These are phyloP conservation scores for Lycium barbarum DNA, from an alignment of 257 asterid genomes.

Conservation along the genomic window DNA sequence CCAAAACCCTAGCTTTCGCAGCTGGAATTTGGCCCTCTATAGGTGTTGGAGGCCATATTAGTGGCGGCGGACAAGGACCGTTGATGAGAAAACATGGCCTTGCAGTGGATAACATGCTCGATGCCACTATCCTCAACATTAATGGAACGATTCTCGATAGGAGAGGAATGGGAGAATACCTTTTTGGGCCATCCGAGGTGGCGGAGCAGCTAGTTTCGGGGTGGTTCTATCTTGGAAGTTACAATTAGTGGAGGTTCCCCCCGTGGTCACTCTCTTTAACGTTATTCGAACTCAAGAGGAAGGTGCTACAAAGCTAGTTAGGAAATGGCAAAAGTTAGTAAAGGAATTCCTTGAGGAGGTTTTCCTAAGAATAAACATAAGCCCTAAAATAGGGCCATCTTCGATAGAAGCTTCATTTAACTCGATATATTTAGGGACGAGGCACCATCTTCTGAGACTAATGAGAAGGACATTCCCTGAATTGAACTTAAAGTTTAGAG, in stretches of 20 bases:
- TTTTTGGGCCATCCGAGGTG: slow-evolving; percentile 77
- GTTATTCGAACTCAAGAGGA: slow-evolving; percentile 35
- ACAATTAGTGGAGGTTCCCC: slow-evolving; percentile 51
- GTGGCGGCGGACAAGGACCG: slow-evolving; percentile 66
- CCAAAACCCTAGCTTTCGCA: slow-evolving; percentile 50
- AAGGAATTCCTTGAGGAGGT: slow-evolving; percentile 45
- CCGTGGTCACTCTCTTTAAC: slow-evolving; percentile 51
- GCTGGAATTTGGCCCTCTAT: slow-evolving; percentile 66
- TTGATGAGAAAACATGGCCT: slow-evolving; percentile 58
- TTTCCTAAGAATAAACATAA: slow-evolving; percentile 54
- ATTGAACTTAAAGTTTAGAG: slow-evolving; percentile 41
- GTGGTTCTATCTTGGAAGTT: slow-evolving; percentile 60
- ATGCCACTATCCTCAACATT: slow-evolving; percentile 51
- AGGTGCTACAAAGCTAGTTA: slow-evolving; percentile 40
- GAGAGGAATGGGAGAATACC: slow-evolving; percentile 63
- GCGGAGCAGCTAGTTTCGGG: slow-evolving; percentile 72
- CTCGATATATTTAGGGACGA: slow-evolving; percentile 50
- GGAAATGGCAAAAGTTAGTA: slow-evolving; percentile 55
- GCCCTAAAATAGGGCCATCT: slow-evolving; percentile 9
- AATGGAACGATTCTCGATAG: slow-evolving; percentile 49
- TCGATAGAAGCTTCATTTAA: slow-evolving; percentile 40
- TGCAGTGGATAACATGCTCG: slow-evolving; percentile 54
- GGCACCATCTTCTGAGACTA: slow-evolving; percentile 15
- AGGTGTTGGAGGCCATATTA: slow-evolving; percentile 66
- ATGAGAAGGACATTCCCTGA: slow-evolving; percentile 48